Percentiles rank a stretch among this genome's conserved stretches.
Conservation (phyloP, 495 filamentous ascomycete genomes). For the Peziza echinospora region DNA sequence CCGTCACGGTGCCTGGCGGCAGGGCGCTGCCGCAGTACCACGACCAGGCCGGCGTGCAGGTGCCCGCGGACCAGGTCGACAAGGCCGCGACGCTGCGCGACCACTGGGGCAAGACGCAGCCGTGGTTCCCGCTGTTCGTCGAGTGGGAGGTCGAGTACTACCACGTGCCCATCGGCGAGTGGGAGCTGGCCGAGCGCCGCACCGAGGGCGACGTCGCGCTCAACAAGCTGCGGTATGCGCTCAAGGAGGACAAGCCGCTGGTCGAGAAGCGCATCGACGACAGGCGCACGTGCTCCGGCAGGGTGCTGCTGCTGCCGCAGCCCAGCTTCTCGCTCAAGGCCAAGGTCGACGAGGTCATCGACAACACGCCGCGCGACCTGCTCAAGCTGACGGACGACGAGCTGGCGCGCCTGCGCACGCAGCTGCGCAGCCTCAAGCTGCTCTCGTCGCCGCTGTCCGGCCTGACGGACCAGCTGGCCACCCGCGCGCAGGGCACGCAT, state of each 20-base stretch:
- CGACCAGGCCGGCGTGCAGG: conserved; percentile 3
- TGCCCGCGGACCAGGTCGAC: conserved; percentile 1
- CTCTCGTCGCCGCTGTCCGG: conserved; percentile 25
- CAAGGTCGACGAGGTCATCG: conserved; percentile 21
- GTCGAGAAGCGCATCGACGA: conserved; percentile 11
- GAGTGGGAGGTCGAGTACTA: conserved; percentile 34
- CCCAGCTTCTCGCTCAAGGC: conserved; percentile 21
- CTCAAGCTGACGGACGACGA: conserved; percentile 4
- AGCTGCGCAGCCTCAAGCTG: conserved; percentile 16
- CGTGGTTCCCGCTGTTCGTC: conserved; percentile 29
- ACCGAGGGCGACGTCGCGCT: not conserved
- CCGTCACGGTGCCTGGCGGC: not conserved
- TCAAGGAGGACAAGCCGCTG: conserved; percentile 5
- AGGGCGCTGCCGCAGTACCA: conserved; percentile 4
- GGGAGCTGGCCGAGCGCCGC: conserved; percentile 13
- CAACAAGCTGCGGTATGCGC: conserved; percentile 11
- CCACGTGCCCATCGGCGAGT: conserved; percentile 24
- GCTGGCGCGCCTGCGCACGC: not conserved
- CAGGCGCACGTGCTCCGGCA: conserved; percentile 19
- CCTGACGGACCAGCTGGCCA: conserved; percentile 24
- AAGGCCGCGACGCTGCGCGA: conserved; percentile 17
- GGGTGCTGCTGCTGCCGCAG: conserved; percentile 27
- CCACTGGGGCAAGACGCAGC: conserved; percentile 24
- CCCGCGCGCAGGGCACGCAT: conserved; percentile 24
- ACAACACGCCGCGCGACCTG: conserved; percentile 7